Evolutionary conservation across 1,284 basidiomycete genomes (phyloP), one percentile per base, ranked within the genome.

Genomic region (Meripilus lineatus): DNA sequence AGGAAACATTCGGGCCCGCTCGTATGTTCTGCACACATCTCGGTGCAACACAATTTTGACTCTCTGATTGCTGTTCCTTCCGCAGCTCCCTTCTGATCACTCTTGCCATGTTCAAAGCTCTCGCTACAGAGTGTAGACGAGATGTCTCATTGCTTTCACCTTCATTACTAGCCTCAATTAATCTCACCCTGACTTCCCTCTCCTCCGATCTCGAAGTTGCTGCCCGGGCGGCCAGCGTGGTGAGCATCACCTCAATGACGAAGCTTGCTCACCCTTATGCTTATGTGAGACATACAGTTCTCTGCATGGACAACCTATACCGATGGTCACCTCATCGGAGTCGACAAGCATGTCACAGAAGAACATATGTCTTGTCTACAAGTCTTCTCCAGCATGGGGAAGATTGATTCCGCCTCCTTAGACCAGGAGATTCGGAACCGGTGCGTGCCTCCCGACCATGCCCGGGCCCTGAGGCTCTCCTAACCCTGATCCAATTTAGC

Each of bases 281-380:
- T 21, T 30, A 3, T 1, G 8, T 26, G 18, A 32, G 13, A 24
- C 14, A 18, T n/a, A 18, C 58, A 92, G 84, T 94, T 98, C 58
- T 88, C 85, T 11, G 86, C 92, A 0, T 93, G 93, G 79, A 86
- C 90, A n/a, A 93, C 91, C 5, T 95, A 85, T 56, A 90, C 93
- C 6, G 86, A 93, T 54, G 90, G 92, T 0, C 78, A 82, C 43
- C 68, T 85, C 30, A 81, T 93, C 50, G 88, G 88, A 36, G 78
- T 86, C 22, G 91, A 94, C 58, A 77, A 79, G 52, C 63, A 61
- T 25, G 67, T 89, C 46, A 89, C 89, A 0, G 71, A 72, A 20
- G 74, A 82, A 42, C 96, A 96, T 62, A 66, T 90, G 36, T 70
- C 72, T 3, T 75, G 84, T 22, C 70, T 97, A 32, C 66, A 65